These are phyloP conservation scores for Salinomyces thailandicus DNA, from an alignment of 2,329 filamentous ascomycete genomes.

Conservation along the genomic window DNA sequence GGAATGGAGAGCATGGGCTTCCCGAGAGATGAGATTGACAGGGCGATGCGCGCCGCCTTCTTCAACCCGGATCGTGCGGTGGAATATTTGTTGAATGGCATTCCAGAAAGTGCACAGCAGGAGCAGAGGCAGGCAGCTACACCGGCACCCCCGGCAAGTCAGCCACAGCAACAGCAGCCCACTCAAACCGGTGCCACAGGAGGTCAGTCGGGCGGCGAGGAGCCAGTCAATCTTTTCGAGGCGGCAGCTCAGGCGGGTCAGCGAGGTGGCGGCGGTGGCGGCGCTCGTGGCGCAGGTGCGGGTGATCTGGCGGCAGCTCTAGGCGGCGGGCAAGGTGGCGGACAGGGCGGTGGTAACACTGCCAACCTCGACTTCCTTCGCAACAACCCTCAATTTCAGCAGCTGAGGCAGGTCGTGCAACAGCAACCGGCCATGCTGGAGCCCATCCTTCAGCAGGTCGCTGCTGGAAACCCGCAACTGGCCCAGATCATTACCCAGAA, in stretches of 20 bases:
- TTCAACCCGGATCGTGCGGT: slow-evolving; percentile 96
- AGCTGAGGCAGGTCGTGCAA: slow-evolving; percentile 91
- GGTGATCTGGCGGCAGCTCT: slow-evolving; percentile 28
- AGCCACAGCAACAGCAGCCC: slow-evolving; percentile 26
- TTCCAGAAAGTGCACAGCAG: slow-evolving; percentile 72
- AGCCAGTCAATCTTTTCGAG: slow-evolving; percentile 80
- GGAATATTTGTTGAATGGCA: slow-evolving; percentile 87
- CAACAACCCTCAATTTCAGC: slow-evolving; percentile 95
- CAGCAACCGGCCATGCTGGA: slow-evolving; percentile 98
- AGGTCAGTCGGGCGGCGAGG: slow-evolving; percentile 42
- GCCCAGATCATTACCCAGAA: slow-evolving; percentile 86
- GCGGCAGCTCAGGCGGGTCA: slow-evolving; percentile 60
- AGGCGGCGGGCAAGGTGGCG: slow-evolving; percentile 30
- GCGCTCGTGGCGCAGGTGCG: slow-evolving; percentile 32
- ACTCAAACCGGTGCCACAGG: slow-evolving; percentile 27
- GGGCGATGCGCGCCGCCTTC: slow-evolving; percentile 90
- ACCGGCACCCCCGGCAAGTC: slow-evolving; percentile 21
- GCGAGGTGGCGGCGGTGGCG: slow-evolving; percentile 31
- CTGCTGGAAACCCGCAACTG: slow-evolving; percentile 86
- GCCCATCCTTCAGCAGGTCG: slow-evolving; percentile 92
- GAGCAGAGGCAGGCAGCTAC: slow-evolving; percentile 48
- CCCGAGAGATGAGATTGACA: slow-evolving; percentile 73
- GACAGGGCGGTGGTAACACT: slow-evolving; percentile 42
- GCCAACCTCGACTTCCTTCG: slow-evolving; percentile 82
- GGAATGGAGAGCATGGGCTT: slow-evolving; percentile 99